Evolutionary conservation across 352 stramenopile genomes (phyloP).

Genomic region (Phytophthora uliginosa): DNA sequence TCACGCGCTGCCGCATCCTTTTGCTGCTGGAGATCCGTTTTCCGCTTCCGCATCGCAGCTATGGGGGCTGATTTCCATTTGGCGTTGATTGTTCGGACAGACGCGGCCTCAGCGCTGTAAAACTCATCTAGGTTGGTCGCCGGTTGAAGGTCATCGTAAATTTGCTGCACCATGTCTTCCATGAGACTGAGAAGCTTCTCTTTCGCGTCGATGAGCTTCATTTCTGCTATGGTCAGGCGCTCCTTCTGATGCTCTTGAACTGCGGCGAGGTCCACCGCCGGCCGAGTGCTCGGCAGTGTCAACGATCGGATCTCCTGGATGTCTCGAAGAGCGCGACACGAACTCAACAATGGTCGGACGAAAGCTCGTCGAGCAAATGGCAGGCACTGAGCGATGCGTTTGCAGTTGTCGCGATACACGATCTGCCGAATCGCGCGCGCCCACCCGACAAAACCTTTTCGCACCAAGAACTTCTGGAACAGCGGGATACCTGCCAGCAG

Average conservation of each 20-base stretch:
- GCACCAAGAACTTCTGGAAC: conserved; percentile 78
- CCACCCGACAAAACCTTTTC: conserved; percentile 72
- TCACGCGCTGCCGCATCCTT: conserved; percentile 58
- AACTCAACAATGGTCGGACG: conserved; percentile 48
- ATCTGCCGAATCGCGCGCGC: conserved; percentile 33
- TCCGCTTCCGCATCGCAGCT: conserved; percentile 45
- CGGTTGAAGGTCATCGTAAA: conserved; percentile 52
- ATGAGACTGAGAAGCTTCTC: conserved; percentile 60
- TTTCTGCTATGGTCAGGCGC: conserved; percentile 49
- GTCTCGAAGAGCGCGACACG: conserved; percentile 41
- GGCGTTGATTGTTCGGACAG: conserved; percentile 58
- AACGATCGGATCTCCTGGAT: conserved; percentile 59
- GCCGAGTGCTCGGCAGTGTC: conserved; percentile 42
- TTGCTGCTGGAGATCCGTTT: conserved; percentile 43
- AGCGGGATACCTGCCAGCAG: conserved; percentile 75
- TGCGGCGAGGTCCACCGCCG: conserved; percentile 38
- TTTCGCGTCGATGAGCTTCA: conserved; percentile 75
- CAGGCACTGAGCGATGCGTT: conserved; percentile 41
- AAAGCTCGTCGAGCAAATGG: conserved; percentile 54
- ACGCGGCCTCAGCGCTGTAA: conserved; percentile 49
- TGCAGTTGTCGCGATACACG: conserved; percentile 60
- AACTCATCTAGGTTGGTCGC: conserved; percentile 60
- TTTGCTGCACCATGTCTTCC: conserved; percentile 62
- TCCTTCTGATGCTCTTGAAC: conserved; percentile 66
- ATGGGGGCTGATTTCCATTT: conserved; percentile 79